Conservation (phyloP, 345 rosid genomes). For the Eucalyptus regnans region DNA sequence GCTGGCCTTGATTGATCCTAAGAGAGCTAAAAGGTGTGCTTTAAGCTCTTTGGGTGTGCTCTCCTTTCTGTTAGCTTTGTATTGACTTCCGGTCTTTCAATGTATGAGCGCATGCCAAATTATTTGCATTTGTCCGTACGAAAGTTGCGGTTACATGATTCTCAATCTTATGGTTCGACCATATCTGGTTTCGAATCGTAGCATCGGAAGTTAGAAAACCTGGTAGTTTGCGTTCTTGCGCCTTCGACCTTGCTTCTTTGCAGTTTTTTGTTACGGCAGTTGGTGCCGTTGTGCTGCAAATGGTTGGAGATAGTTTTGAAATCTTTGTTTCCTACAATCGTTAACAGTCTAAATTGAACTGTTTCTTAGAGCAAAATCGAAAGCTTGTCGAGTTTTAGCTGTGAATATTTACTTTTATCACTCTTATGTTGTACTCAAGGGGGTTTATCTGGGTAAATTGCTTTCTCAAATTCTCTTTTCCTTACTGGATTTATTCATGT, state of each 20-base stretch:
- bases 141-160: background rate
- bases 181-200: background rate
- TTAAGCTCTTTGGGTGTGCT: conserved; percentile 16
- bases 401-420: background rate
- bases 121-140: background rate
- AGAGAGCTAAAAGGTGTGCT: conserved; percentile 80
- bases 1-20: conserved; percentile 87
- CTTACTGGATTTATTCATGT: background rate
- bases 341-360: background rate
- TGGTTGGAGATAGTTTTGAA: background rate
- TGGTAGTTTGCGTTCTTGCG: background rate
- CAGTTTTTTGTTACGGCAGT: background rate
- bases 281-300: background rate
- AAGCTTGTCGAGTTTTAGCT: background rate
- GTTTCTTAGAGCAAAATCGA: background rate
- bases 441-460: background rate
- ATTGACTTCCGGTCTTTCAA: background rate
- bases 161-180: background rate
- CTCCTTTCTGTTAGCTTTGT: background rate
- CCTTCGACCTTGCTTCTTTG: background rate
- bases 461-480: background rate
- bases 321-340: background rate
- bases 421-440: background rate
- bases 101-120: background rate
- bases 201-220: background rate